A percentile compares a stretch with the other conserved stretches of the same genome.
These are phyloP conservation scores for Drechslera avenae DNA, from an alignment of 2,329 filamentous ascomycete genomes.

Conservation along the genomic window DNA sequence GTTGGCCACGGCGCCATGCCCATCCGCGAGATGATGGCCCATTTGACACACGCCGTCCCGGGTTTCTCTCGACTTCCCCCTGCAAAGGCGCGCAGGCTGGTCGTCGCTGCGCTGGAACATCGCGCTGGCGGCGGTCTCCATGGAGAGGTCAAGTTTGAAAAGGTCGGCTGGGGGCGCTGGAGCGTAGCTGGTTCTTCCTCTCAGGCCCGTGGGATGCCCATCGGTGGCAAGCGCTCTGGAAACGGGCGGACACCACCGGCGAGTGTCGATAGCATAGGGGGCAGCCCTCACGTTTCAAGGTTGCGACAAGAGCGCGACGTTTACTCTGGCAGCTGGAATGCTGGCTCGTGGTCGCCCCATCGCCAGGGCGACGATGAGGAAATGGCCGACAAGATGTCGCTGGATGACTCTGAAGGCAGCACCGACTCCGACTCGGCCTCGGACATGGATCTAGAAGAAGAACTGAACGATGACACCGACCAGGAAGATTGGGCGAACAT, in stretches of 20 bases:
- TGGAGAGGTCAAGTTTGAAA: slow-evolving; percentile 83
- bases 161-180: slow-evolving; percentile 98
- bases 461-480: slow-evolving; percentile 82
- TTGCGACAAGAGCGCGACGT: slow-evolving; percentile 42
- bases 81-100: slow-evolving; percentile 85
- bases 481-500: slow-evolving; percentile 95
- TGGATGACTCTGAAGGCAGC: slow-evolving; percentile 68
- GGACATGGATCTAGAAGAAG: slow-evolving; percentile 70
- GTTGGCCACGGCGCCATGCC: slow-evolving; percentile 87
- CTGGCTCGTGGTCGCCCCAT: slow-evolving; percentile 74
- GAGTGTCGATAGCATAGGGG: slow-evolving; percentile 50
- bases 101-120: slow-evolving; percentile 90
- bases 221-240: slow-evolving; percentile 41
- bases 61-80: slow-evolving; percentile 89
- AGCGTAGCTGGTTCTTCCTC: slow-evolving; percentile 63
- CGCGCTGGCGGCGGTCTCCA: slow-evolving; percentile 65
- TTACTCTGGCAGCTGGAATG: slow-evolving; percentile 65
- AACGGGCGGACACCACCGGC: slow-evolving; percentile 55
- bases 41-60: slow-evolving; percentile 89
- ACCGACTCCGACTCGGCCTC: slow-evolving; percentile 76
- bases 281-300: slow-evolving; percentile 56
- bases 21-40: slow-evolving; percentile 93
- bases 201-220: slow-evolving; percentile 56
- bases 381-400: slow-evolving; percentile 89
- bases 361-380: slow-evolving; percentile 52